A percentile compares a stretch with the other conserved stretches of the same genome.
Conservation (phyloP, 805 yeast species). For the Millerago galiae region DNA sequence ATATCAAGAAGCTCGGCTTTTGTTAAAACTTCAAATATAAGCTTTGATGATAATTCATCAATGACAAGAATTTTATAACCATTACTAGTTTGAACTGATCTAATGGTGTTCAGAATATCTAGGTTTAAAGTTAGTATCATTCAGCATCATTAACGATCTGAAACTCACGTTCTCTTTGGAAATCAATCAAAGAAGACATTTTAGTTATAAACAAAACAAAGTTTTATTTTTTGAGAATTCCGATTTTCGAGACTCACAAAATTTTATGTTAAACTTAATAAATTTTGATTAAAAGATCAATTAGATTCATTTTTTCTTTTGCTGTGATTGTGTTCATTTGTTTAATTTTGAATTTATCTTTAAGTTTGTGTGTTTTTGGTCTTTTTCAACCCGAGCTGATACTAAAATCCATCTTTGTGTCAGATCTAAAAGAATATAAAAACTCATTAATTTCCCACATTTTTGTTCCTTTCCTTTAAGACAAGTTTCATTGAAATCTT, state of each 20-base stretch:
- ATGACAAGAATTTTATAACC: conserved; percentile 47
- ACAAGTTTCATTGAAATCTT: conserved; percentile 1
- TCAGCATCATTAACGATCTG: neutral
- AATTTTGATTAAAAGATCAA: too few species aligned
- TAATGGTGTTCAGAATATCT: conserved; percentile 31
- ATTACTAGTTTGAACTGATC: conserved; percentile 36
- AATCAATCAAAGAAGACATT: conserved; percentile 33
- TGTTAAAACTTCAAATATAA: conserved; percentile 42
- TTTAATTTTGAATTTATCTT: neutral
- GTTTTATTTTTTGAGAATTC: neutral
- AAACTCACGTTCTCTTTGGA: conserved; percentile 29
- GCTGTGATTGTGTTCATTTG: neutral
- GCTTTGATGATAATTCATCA: conserved; percentile 47
- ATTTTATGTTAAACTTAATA: too few species aligned
- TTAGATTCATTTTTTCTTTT: too few species aligned
- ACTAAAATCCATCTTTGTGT: neutral
- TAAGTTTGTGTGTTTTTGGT: neutral
- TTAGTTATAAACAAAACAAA: neutral
- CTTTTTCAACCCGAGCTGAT: neutral
- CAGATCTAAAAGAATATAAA: neutral
- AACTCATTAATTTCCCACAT: neutral
- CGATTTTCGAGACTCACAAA: neutral
- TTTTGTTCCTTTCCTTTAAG: neutral
- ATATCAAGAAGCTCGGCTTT: conserved; percentile 43
- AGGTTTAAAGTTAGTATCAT: conserved; percentile 1